Conservation (phyloP, 305 asterid species). For the Coffea humblotiana region DNA sequence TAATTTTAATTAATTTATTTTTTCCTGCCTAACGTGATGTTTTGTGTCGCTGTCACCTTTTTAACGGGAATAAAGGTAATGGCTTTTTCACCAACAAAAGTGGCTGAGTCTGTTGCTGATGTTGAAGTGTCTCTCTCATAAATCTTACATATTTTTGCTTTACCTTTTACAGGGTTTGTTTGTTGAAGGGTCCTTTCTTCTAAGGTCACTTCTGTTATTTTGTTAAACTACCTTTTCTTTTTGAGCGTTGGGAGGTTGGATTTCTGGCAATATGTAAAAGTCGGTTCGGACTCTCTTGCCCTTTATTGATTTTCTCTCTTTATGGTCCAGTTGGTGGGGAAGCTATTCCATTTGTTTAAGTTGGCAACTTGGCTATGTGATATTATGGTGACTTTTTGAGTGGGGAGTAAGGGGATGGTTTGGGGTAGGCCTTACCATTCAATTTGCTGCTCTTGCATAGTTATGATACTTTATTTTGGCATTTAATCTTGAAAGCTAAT, state of each 20-base stretch:
- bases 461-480: not conserved
- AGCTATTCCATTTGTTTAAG: constrained; percentile 7
- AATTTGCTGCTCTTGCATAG: constrained; percentile 18
- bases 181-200: constrained; percentile 32
- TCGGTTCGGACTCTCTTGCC: constrained; percentile 4
- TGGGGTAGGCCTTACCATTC: constrained; percentile 11
- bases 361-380: not conserved
- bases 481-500: not conserved
- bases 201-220: constrained; percentile 38
- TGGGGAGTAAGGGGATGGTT: not conserved
- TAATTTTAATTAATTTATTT: not conserved
- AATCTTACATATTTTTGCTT: constrained; percentile 22
- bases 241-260: constrained; percentile 10
- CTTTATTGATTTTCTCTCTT: constrained; percentile 1
- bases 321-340: constrained; percentile 10
- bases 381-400: not conserved
- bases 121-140: constrained; percentile 56
- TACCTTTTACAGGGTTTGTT: constrained; percentile 29
- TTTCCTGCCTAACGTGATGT: constrained; percentile 12
- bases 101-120: constrained; percentile 38
- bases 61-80: constrained; percentile 40
- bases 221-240: constrained; percentile 6
- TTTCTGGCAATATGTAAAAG: constrained; percentile 9
- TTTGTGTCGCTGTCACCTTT: constrained; percentile 54
- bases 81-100: constrained; percentile 59